Conservation (phyloP, 305 asterid species). For the Fraxinus velutina region DNA sequence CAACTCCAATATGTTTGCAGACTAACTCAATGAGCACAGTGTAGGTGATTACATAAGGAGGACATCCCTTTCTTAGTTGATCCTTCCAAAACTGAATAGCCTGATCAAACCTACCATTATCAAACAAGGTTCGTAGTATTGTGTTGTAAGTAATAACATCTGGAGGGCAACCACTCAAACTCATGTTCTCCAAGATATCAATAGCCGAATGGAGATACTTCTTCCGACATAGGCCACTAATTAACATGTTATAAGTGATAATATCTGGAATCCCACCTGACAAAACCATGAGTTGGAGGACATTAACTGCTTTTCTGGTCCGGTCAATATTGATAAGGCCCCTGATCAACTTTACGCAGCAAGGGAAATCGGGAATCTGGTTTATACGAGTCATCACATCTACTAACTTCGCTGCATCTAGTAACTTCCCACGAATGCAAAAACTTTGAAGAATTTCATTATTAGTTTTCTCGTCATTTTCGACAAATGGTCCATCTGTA, state of each 20-base stretch:
- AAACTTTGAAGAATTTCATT: constrained; percentile 63
- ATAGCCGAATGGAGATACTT: constrained; percentile 48
- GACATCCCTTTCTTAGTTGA: constrained; percentile 71
- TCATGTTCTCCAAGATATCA: constrained; percentile 65
- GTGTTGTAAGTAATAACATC: constrained; percentile 73
- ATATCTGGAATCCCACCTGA: constrained; percentile 86
- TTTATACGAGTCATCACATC: constrained; percentile 68
- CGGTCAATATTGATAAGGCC: constrained; percentile 59
- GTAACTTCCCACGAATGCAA: constrained; percentile 57
- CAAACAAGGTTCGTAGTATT: constrained; percentile 63
- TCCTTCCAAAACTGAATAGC: constrained; percentile 76
- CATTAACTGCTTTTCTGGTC: constrained; percentile 52
- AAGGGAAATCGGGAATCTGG: constrained; percentile 71
- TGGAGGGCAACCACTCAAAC: constrained; percentile 82
- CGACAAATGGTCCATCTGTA: constrained; percentile 44
- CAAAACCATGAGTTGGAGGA: constrained; percentile 70
- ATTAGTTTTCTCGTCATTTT: constrained; percentile 68
- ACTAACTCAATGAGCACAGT: constrained; percentile 68
- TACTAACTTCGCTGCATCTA: constrained; percentile 56
- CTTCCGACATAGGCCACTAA: constrained; percentile 75
- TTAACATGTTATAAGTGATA: constrained; percentile 82
- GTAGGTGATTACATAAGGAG: constrained; percentile 65
- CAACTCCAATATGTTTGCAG: constrained; percentile 55
- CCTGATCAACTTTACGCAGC: constrained; percentile 73
- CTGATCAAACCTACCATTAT: constrained; percentile 50